Base-by-base conservation (phyloP, 2,329 filamentous ascomycete genomes). In the Monascus ruber region DNA sequence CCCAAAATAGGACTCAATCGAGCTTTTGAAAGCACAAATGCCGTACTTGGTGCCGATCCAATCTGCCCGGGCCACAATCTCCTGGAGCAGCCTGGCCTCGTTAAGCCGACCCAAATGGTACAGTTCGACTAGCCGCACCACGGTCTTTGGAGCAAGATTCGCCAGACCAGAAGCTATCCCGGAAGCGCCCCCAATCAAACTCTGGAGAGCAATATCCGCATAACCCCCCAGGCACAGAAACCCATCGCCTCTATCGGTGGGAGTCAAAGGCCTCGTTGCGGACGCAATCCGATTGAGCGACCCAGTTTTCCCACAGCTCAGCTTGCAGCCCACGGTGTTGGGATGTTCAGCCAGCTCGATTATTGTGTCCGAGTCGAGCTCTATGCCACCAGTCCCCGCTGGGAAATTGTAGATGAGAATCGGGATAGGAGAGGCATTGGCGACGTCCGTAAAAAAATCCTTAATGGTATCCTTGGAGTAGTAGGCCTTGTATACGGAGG, bases 161-260 rank as follows among this genome's bases (percentile, higher is more conserved):
- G 74, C 83, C 39, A 82, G 69, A 8, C 82, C 83, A 9, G 76
- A 78, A 45, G 87, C 81, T 51, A 83, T 74, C 28, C 83, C 83
- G 41, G 80, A 75, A 3, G 79, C 82, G 24, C 82, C 83, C 4
- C 77, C 80, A 33, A 82, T 70, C 31, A 85, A 60, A 1, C 78
- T 79, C 58, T 85, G 82, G 8, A 86, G 62, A 8, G 77, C 80
- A 59, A 85, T 85, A 63, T 87, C 82, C 38, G 80, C 80, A 36
- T 77, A 81, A 40, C 83, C 83, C 33, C 80, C 82, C 51, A 82
- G 75, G 42, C 80, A 81, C 55, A 83, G 70, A 66, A 86, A 86
- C 9, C 64, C 73, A 56, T 83, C 83, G 39, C 79, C 80, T 53
- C 77, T 82, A 1, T 80, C 83, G 41, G 83, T 65, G 60, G 83